Percentiles rank a stretch among this genome's conserved stretches.
phyloP scores from a whole-genome alignment of 1,284 basidiomycete species.

The Tausonia pullulans region DNA sequence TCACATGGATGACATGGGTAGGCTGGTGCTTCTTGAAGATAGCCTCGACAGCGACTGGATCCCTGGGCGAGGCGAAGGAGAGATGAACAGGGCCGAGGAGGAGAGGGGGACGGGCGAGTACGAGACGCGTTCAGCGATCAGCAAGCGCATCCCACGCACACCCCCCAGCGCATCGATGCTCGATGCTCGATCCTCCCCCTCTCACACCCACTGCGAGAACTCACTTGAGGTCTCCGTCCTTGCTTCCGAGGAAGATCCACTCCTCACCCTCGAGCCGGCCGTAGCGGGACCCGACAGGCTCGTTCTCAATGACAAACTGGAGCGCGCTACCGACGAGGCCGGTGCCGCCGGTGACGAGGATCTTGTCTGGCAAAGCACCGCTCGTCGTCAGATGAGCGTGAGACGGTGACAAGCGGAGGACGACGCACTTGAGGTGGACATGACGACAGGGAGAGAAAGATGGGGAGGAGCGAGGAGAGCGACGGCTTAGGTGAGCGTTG shows the following conservation, averaged over 20 bases:
- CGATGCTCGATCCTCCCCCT: neutral
- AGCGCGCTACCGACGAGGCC: conserved; percentile 79
- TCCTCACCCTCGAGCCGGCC: conserved; percentile 59
- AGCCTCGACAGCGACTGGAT: conserved; percentile 49
- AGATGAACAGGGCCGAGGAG: neutral
- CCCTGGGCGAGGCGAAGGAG: conserved; percentile 35
- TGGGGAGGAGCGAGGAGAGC: neutral
- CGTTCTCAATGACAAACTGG: conserved; percentile 60
- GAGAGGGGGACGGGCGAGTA: neutral
- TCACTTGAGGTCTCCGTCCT: conserved; percentile 23
- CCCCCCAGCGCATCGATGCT: neutral
- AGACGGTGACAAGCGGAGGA: neutral
- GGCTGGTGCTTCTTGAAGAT: conserved; percentile 79
- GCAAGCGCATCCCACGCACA: neutral
- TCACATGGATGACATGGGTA: conserved; percentile 71
- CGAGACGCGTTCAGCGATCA: neutral
- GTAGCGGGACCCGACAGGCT: conserved; percentile 61
- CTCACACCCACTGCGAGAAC: neutral
- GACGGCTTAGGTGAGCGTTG: too few relatives aligned
- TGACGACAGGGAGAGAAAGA: neutral
- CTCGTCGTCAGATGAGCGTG: neutral
- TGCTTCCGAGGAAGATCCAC: conserved; percentile 75
- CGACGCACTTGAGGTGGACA: neutral
- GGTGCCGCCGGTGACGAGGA: conserved; percentile 29
- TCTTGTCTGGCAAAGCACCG: neutral